These are phyloP conservation scores for Eucalyptus melliodora DNA, from an alignment of 345 rosid species.

Conservation along the genomic window DNA sequence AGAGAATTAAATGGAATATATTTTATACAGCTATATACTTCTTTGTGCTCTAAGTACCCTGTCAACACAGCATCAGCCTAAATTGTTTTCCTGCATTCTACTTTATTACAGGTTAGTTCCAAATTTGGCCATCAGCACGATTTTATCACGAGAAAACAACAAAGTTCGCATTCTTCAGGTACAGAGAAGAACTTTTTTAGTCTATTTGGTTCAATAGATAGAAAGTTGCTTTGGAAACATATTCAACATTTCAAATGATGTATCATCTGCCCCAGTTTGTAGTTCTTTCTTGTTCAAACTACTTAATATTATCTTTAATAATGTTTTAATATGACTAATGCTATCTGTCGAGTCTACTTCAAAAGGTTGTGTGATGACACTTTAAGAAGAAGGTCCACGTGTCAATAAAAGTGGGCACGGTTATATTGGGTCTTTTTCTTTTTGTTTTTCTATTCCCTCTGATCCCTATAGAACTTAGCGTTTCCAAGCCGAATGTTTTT, in stretches of 20 bases:
- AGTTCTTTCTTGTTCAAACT: background rate
- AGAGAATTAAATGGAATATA: background rate
- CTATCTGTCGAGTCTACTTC: background rate
- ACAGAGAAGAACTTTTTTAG: background rate
- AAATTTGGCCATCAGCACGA: conserved; percentile 85
- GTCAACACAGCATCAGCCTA: background rate
- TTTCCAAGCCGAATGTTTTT: background rate
- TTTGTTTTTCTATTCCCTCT: background rate
- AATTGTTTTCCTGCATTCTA: background rate
- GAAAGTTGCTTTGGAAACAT: background rate
- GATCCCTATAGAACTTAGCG: background rate
- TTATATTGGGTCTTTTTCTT: background rate
- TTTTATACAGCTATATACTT: background rate
- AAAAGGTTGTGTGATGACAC: background rate
- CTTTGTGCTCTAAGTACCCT: background rate
- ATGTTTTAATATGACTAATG: background rate
- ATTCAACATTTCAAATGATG: background rate
- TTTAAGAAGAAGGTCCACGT: background rate
- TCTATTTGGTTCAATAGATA: no score
- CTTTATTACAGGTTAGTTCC: conserved; percentile 75
- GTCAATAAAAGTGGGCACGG: background rate
- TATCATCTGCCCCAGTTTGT: background rate
- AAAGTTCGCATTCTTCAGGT: conserved; percentile 94
- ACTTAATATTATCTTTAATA: background rate
- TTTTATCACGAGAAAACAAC: conserved; percentile 83